Percentiles rank a stretch among this genome's conserved stretches.
phyloP scores from a whole-genome alignment of 2,329 filamentous ascomycete genomes.

The Aspergillus cejpii region DNA sequence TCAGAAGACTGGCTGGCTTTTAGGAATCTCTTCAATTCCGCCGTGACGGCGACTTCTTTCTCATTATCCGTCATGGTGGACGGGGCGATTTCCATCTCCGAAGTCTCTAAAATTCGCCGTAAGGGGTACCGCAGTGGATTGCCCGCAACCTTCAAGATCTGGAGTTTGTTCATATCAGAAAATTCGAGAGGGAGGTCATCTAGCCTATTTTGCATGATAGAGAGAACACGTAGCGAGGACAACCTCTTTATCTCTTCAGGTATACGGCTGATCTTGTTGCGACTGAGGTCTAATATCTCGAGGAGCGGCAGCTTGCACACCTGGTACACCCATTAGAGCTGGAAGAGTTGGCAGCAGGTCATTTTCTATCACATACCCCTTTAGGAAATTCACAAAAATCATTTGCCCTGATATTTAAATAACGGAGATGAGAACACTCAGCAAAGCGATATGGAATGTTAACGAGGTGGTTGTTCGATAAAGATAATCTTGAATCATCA shows the following conservation, averaged over 20 bases:
- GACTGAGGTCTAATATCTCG: constrained; percentile 86
- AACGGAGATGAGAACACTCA: constrained; percentile 44
- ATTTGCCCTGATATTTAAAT: constrained; percentile 47
- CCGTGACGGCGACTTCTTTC: constrained; percentile 54
- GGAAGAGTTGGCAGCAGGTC: not conserved
- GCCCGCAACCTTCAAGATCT: constrained; percentile 81
- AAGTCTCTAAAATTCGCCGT: constrained; percentile 58
- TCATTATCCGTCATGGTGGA: constrained; percentile 52
- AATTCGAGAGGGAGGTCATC: constrained; percentile 75
- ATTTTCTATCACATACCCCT: constrained; percentile 45
- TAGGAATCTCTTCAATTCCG: constrained; percentile 55
- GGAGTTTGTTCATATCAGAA: constrained; percentile 81
- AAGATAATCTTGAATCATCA: constrained; percentile 38
- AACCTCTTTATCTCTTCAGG: constrained; percentile 74
- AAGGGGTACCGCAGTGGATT: constrained; percentile 80
- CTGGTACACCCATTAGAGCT: constrained; percentile 43
- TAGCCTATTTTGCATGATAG: constrained; percentile 79
- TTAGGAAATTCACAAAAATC: constrained; percentile 56
- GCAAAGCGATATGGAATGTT: constrained; percentile 45
- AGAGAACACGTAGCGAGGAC: constrained; percentile 80
- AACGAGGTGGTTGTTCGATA: constrained; percentile 48
- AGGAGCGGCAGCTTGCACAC: constrained; percentile 78
- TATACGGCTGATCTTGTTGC: constrained; percentile 72
- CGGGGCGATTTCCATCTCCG: constrained; percentile 57
- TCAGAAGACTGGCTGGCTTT: constrained; percentile 43